A percentile compares a stretch with the other conserved stretches of the same genome.
phyloP scores from a whole-genome alignment of 352 stramenopile species.

The Blastocystis sp. region DNA sequence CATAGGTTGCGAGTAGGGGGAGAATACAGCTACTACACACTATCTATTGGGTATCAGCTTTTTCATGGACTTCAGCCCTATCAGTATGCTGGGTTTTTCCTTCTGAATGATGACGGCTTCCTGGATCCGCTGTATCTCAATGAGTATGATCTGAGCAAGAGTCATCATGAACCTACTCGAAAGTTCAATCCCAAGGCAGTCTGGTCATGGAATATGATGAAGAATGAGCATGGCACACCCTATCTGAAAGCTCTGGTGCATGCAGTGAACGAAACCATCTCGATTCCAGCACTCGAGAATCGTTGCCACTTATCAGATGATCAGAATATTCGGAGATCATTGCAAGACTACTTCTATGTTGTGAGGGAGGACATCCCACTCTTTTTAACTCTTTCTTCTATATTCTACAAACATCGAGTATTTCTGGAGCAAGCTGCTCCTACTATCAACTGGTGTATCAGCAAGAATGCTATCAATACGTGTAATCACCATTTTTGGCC shows the following conservation, averaged over 20 bases:
- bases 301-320: background rate
- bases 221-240: background rate
- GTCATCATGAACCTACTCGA: background rate
- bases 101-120: constrained; percentile 40
- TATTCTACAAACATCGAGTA: constrained; percentile 24
- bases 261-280: background rate
- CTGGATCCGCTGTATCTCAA: constrained; percentile 3
- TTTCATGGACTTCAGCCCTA: background rate
- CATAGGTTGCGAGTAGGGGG: background rate
- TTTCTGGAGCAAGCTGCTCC: constrained; percentile 32
- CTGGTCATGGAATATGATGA: constrained; percentile 36
- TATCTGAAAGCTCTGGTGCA: background rate
- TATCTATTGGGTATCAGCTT: background rate
- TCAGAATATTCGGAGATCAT: background rate
- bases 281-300: background rate
- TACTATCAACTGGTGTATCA: constrained; percentile 48
- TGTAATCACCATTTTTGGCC: constrained; percentile 45
- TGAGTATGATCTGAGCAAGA: background rate
- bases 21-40: constrained; percentile 51
- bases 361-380: background rate
- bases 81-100: constrained; percentile 10
- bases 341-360: constrained; percentile 58
- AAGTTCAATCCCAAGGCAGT: background rate
- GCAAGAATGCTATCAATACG: background rate
- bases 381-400: background rate